Conservation (phyloP, 1,139 yeast species). For the Hansenula anomala region DNA sequence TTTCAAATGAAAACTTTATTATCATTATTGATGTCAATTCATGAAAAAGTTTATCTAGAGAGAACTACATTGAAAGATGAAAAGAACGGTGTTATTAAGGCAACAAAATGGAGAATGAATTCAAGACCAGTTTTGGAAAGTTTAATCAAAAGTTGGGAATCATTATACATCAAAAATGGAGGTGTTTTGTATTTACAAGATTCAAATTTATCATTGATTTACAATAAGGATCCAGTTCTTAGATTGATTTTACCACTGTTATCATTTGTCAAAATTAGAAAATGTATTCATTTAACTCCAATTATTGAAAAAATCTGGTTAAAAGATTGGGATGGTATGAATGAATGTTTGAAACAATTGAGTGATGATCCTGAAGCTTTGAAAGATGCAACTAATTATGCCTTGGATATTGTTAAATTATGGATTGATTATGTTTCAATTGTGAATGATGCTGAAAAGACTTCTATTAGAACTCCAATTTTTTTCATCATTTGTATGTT, state of each 20-base stretch:
- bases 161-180: slow-evolving; percentile 51
- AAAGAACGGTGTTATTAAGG: slow-evolving; percentile 31
- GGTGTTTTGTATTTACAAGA: slow-evolving; percentile 51
- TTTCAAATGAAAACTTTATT: slow-evolving; percentile 56
- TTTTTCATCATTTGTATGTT: slow-evolving; percentile 67
- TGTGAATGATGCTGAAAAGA: slow-evolving; percentile 55
- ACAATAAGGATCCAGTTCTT: slow-evolving; percentile 46
- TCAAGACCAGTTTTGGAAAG: slow-evolving; percentile 51
- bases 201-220: slow-evolving; percentile 44
- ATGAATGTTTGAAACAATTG: slow-evolving; percentile 38
- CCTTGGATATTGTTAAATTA: slow-evolving; percentile 54
- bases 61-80: slow-evolving; percentile 31
- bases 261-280: slow-evolving; percentile 57
- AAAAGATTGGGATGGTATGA: slow-evolving; percentile 66
- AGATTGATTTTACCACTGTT: slow-evolving; percentile 62
- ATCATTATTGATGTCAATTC: slow-evolving; percentile 65
- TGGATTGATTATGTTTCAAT: slow-evolving; percentile 69
- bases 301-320: slow-evolving; percentile 52
- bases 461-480: slow-evolving; percentile 68
- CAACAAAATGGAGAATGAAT: slow-evolving; percentile 57
- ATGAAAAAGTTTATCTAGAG: slow-evolving; percentile 60
- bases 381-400: slow-evolving; percentile 52
- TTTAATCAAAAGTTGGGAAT: slow-evolving; percentile 62
- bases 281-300: slow-evolving; percentile 54
- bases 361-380: slow-evolving; percentile 50